phyloP scores from a whole-genome alignment of 2,329 filamentous ascomycete species.

The Trichoderma brevicompactum region DNA sequence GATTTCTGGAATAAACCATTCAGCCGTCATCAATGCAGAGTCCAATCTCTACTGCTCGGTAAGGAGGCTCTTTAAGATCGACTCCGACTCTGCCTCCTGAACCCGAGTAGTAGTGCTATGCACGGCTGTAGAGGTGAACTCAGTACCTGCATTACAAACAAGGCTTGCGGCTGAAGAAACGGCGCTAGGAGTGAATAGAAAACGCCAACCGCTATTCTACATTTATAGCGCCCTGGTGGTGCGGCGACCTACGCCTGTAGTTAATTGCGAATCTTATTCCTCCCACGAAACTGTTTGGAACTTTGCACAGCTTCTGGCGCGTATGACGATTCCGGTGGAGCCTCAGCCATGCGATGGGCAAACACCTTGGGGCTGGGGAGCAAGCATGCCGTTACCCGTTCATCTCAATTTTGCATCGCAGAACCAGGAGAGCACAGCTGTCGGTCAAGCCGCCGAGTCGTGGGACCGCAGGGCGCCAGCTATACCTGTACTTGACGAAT shows the following conservation, averaged over 20 bases:
- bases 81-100: slow-evolving; percentile 13
- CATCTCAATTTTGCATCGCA: slow-evolving; percentile 23
- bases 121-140: not conserved
- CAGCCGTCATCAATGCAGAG: slow-evolving; percentile 12
- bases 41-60: not conserved
- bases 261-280: slow-evolving; percentile 20
- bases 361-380: not conserved
- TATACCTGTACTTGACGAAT: slow-evolving; percentile 4
- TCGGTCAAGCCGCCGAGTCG: slow-evolving; percentile 24
- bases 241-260: slow-evolving; percentile 22
- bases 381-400: slow-evolving; percentile 24
- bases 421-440: slow-evolving; percentile 18
- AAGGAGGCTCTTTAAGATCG: not conserved
- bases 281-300: slow-evolving; percentile 9
- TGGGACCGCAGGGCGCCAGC: slow-evolving; percentile 7
- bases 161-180: slow-evolving; percentile 26
- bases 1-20: slow-evolving; percentile 14
- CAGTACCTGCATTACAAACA: slow-evolving; percentile 3
- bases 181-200: not conserved
- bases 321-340: slow-evolving; percentile 29
- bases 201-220: slow-evolving; percentile 12
- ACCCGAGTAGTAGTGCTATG: not conserved
- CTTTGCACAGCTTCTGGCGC: slow-evolving; percentile 14
- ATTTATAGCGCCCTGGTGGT: slow-evolving; percentile 15
- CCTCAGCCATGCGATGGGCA: slow-evolving; percentile 20